Percentiles rank a stretch among this genome's conserved stretches.
phyloP scores from a whole-genome alignment of 2,329 filamentous ascomycete genomes.

The Domatiomyces globalis region DNA sequence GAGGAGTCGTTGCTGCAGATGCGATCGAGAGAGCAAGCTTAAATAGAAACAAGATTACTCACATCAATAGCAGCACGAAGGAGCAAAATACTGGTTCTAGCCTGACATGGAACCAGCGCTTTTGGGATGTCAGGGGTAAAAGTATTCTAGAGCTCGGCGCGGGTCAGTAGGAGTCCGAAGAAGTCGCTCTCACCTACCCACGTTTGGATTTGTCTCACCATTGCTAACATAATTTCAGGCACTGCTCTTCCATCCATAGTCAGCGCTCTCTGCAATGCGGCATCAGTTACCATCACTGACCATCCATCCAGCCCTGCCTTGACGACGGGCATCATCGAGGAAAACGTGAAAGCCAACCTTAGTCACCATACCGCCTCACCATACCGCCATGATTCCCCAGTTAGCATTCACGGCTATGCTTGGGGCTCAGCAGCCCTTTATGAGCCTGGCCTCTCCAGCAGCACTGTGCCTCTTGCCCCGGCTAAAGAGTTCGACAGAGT shows the following conservation, averaged over 20 bases:
- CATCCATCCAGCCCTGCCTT: slow-evolving; percentile 31
- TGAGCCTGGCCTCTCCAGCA: slow-evolving; percentile 29
- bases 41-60: slow-evolving; percentile 7
- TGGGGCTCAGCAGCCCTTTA: slow-evolving; percentile 15
- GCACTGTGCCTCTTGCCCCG: neutral
- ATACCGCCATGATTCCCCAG: neutral
- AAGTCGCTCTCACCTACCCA: no score
- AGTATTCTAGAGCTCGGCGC: slow-evolving; percentile 45
- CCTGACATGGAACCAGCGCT: slow-evolving; percentile 9
- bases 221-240: slow-evolving; percentile 18
- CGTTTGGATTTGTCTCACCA: neutral
- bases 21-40: slow-evolving; percentile 25
- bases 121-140: slow-evolving; percentile 35
- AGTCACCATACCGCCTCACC: neutral
- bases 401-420: slow-evolving; percentile 8
- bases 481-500: slow-evolving; percentile 37
- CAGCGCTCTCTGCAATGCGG: slow-evolving; percentile 24
- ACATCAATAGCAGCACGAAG: slow-evolving; percentile 1
- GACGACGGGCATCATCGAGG: slow-evolving; percentile 12
- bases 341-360: slow-evolving; percentile 11
- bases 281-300: slow-evolving; percentile 37
- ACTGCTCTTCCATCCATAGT: slow-evolving; percentile 30
- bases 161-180: slow-evolving; percentile 34
- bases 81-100: slow-evolving; percentile 1
- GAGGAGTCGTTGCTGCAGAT: slow-evolving; percentile 32